Base-by-base conservation (phyloP, 2,329 filamentous ascomycete genomes). In the Arachnomyces sp. region DNA sequence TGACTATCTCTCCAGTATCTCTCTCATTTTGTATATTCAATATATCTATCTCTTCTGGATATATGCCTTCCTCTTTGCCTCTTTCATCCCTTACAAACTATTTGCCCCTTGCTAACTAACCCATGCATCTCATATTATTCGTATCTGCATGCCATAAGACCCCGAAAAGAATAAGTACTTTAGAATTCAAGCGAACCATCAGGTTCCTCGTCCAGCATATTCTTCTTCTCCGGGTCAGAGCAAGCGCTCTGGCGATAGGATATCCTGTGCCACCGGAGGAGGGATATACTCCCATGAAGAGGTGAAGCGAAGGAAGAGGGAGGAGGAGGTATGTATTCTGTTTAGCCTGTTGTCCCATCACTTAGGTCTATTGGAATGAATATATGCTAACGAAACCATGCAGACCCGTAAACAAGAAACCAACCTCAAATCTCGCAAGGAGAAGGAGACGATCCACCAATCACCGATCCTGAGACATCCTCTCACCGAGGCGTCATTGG, bases 151-250 rank as follows among this genome's bases (percentile, higher is more conserved):
- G 21, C 21, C 16, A n/a, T 11, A 45, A 67, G 63, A 67, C 43
- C 49, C 59, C 9, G 69, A 71, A 32, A 83, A 77, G 57, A 72
- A 72, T 29, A 81, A 77, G 47, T 86, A 84, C 53, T 86, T 84
- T 60, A 80, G 77, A 51, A 74, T 85, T 36, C 75, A 82, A 54
- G 51, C 63, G 16, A 67, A 63, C 39, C 63, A 70, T 45, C 69
- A 68, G 12, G 75, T 76, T 1, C 70, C 77, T 0, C 47, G 21
- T 9, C 21, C 5, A 25, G 5, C 21, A 9, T 5, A 5, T 9
- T 25, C 21, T 9, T 25, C 21, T 5, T 25, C 21, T 25, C 9
- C 21, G 9, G 9, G 5, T 25, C 21, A 25, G 9, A 9, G 21
- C 21, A 25, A 25, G 9, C 21, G 21, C n/a, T n/a, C n/a, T n/a